These are phyloP conservation scores for Stephanocyclus meneghinianus DNA, from an alignment of 352 stramenopile species.

Conservation along the genomic window DNA sequence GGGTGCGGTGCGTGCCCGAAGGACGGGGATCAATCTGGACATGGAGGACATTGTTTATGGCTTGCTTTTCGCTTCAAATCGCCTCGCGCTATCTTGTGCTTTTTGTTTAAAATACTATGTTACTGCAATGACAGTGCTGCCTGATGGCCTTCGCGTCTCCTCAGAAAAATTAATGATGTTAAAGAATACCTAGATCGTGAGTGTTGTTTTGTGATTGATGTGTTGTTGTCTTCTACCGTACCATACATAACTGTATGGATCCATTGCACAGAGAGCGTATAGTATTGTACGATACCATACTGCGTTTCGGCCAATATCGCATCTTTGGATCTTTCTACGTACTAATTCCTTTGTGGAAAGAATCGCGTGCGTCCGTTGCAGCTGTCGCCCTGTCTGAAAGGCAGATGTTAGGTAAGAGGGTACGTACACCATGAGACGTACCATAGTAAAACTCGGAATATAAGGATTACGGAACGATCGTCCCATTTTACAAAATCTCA, in stretches of 20 bases:
- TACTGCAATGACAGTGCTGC: too few relatives aligned
- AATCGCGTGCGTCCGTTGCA: not conserved
- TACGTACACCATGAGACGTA: too few relatives aligned
- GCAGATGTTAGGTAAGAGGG: not conserved
- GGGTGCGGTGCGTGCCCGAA: constrained; percentile 29
- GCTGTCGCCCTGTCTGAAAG: not conserved
- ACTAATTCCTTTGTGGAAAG: not conserved
- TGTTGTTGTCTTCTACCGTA: too few relatives aligned
- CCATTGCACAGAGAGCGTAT: too few relatives aligned
- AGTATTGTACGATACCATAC: too few relatives aligned
- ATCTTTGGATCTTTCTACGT: not conserved
- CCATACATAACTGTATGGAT: too few relatives aligned
- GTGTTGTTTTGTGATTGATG: too few relatives aligned
- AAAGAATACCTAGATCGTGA: not conserved
- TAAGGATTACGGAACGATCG: too few relatives aligned
- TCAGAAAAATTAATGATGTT: not conserved
- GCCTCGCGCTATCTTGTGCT: not conserved
- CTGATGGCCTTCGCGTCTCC: not conserved
- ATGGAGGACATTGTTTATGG: constrained; percentile 26
- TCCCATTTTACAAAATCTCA: too few relatives aligned
- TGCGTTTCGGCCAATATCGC: too few relatives aligned
- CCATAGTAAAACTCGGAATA: too few relatives aligned
- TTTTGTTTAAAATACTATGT: too few relatives aligned
- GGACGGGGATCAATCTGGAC: constrained; percentile 20
- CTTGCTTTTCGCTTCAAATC: not conserved